Evolutionary conservation across 371 early-diverging fungal genomes (phyloP), one percentile per base, ranked within the genome.

Genomic region (Mortierella sp.): DNA sequence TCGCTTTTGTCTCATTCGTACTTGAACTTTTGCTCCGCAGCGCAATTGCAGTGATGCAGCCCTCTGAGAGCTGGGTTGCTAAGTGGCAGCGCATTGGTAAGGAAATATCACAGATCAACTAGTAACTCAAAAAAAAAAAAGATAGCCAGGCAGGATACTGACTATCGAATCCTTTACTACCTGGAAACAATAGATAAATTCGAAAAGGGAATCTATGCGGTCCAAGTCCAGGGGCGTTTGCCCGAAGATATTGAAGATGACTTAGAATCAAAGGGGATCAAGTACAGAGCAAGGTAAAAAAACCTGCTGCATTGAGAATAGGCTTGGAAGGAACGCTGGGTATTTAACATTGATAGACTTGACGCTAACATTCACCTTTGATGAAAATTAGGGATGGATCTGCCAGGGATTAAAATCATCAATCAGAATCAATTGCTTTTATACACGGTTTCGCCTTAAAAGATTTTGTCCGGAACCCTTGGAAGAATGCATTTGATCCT

Each of bases 221-320:
- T 97, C 51, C 90, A 94, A 35, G 96, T 98, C 19, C 84, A 89
- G 37, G 98, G 98, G n/a, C 87, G 91, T 51, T 83, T 97, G 40
- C 96, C 98, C 6, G 96, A 95, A 49, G 94, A 95, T 68, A 86
- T 96, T 32, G 91, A 93, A 66, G 96, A 95, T 66, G 90, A 89
- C 51, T 83, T 98, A 63, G 88, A 90, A 31, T 87, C 91, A 75
- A 86, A 87, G 40, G 95, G 96, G 40, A 89, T 96, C 76, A 89
- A 87, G 22, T 97, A 96, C 78, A 87, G 93, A 65, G 93, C 97
- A 58, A 85, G 97, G 77, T 77, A 77, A 58, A 19, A 45, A 15
- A 37, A 10, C n/a, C 45, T 45, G 22, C 6, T 17, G 4, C 45
- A 4, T 45, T 45, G 45, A 2, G n/a, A 45, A 19, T n/a, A n/a